These are phyloP conservation scores for Ramaria sp. DNA, from an alignment of 768 basidiomycete species.

Conservation along the genomic window DNA sequence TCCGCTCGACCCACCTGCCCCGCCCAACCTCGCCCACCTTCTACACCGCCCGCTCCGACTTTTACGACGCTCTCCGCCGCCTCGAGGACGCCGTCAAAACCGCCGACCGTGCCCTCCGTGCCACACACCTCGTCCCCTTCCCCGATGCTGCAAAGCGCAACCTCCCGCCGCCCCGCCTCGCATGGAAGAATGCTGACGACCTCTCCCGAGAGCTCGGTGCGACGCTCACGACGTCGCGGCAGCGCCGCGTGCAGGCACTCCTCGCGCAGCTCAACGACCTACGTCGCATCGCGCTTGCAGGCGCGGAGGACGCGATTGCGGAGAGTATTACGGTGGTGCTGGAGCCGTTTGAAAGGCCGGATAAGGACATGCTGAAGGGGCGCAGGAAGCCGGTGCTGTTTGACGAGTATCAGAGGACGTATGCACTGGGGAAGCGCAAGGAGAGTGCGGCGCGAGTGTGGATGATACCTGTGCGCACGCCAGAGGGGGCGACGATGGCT, in stretches of 20 bases:
- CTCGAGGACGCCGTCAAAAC: slow-evolving; percentile 55
- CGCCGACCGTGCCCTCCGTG: slow-evolving; percentile 48
- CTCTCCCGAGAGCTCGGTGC: slow-evolving; percentile 48
- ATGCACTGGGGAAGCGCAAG: slow-evolving; percentile 80
- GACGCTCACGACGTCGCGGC: slow-evolving; percentile 56
- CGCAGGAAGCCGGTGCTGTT: slow-evolving; percentile 48
- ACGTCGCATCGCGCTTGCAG: slow-evolving; percentile 45
- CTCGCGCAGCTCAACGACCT: slow-evolving; percentile 60
- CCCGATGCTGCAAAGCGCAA: slow-evolving; percentile 55
- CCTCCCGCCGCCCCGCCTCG: slow-evolving; percentile 45
- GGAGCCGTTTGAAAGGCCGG: slow-evolving; percentile 47
- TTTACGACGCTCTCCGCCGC: slow-evolving; percentile 58
- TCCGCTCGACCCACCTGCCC: slow-evolving; percentile 10
- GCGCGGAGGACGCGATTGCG: slow-evolving; percentile 48
- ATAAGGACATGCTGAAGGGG: slow-evolving; percentile 40
- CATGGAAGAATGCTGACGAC: slow-evolving; percentile 60
- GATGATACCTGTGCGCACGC: slow-evolving; percentile 57
- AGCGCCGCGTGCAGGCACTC: slow-evolving; percentile 50
- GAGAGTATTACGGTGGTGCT: slow-evolving; percentile 41
- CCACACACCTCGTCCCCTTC: slow-evolving; percentile 65
- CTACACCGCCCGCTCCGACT: slow-evolving; percentile 71
- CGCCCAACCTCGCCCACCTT: slow-evolving; percentile 65
- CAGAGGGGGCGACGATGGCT: neutral
- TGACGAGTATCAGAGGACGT: slow-evolving; percentile 76
- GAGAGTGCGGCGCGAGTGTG: slow-evolving; percentile 86